Base-by-base conservation (phyloP, 2,329 filamentous ascomycete genomes). In the Talaromyces sp. region DNA sequence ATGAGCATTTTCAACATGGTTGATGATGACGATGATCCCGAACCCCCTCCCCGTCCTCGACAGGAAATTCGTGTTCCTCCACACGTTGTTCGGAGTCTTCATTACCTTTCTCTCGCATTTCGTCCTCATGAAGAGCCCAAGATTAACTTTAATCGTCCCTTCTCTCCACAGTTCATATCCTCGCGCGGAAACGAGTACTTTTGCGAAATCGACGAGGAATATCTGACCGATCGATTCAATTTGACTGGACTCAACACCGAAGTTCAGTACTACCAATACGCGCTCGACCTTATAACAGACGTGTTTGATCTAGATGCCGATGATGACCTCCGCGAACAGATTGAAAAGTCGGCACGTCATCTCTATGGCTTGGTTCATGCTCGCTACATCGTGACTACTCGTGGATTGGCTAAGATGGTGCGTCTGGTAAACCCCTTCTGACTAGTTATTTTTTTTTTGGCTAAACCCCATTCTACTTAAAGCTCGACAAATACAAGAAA, bases 401-500 rank as follows among this genome's bases (percentile, higher is more conserved):
- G 95, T 69, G 95, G 95, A 5, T 82, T 99, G 63, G 88, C 91
- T 9, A 99, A 99, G 78, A 99, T 99, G 95, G 95, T 97, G 83
- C 39, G 61, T 27, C 33, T 67, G 84, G 74, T 24, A 35, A 43
- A 14, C 1, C 47, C 11, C 19, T 14, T 58, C 14, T 58, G 22
- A n/a, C 10, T 11, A 13, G 3, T 13, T 14, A 13, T 10, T 43
- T 57, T 14, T 14, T 57, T 10, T 43, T 57, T 14, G 13, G 64
- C 70, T 64, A 72, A 33, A 39, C 24, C 60, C 60, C 24, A 48
- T 50, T 52, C 35, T 48, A 19, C 50, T 37, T 62, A 41, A 73
- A 98, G 94, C 90, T 98, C 67, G 95, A 99, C 71, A 99, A 99
- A 79, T 99, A 97, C 80, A 99, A 99, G 76, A 97, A 97, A 77